phyloP scores from a whole-genome alignment of 495 filamentous ascomycete genomes.

The Aspergillus sclerotiicarbonarius region DNA sequence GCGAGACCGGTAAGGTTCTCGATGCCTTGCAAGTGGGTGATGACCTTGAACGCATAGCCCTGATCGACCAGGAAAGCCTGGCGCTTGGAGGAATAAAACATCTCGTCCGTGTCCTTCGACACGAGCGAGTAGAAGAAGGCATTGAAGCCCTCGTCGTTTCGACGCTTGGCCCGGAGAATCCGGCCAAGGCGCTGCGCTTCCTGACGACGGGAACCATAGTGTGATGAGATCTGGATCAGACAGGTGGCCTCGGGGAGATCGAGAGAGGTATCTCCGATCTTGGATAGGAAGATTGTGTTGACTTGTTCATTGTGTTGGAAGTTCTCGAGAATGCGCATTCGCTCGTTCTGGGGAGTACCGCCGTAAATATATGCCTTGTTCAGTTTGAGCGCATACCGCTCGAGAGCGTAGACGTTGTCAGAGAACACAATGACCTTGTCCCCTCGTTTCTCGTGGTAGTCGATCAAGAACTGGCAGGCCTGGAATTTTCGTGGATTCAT shows the following conservation, averaged over 20 bases:
- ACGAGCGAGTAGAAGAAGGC: constrained; percentile 99
- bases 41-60: constrained; percentile 99
- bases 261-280: constrained; percentile 96
- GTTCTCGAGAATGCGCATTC: constrained; percentile 86
- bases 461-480: constrained; percentile 92
- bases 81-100: constrained; percentile 96
- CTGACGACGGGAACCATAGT: constrained; percentile 96
- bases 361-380: constrained; percentile 93
- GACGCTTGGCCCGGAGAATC: constrained; percentile 91
- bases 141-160: constrained; percentile 99
- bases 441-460: constrained; percentile 93
- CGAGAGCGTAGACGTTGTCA: constrained; percentile 94
- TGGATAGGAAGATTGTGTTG: constrained; percentile 96
- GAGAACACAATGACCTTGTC: constrained; percentile 99
- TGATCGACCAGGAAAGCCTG: constrained; percentile 99
- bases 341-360: constrained; percentile 81
- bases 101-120: constrained; percentile 94
- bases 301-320: constrained; percentile 93
- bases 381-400: constrained; percentile 79
- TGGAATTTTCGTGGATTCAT: constrained; percentile 99
- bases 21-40: constrained; percentile 91
- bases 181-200: constrained; percentile 94
- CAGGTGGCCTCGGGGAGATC: constrained; percentile 97
- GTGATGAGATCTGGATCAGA: constrained; percentile 96
- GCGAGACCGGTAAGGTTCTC: constrained; percentile 78